Base-by-base conservation (phyloP, 1,284 basidiomycete species). In the Gastroboletus turbinatus region DNA sequence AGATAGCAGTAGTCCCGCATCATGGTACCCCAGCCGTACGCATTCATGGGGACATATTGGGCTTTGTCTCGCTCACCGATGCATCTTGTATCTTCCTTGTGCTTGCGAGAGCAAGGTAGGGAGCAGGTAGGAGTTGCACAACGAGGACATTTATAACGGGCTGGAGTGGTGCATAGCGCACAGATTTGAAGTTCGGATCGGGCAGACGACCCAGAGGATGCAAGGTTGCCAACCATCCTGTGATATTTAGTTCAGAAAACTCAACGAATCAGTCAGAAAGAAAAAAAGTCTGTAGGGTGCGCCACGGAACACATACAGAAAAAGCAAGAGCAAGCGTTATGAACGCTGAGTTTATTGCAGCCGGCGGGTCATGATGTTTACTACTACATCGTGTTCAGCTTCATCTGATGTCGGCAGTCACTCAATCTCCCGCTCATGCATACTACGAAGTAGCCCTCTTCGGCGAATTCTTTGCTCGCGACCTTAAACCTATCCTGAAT, bases 1-100 rank as follows among this genome's bases (percentile, higher is more conserved):
- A 96, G 76, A 68, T 86, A 94, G 19, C 80, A 79, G 70, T 93
- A 95, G 72, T 96, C 93, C 63, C 85, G 81, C 83, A 92, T 88
- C 83, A 95, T 85, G 21, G 82, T 79, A 13, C 90, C 89, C 79
- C 90, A 92, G 3, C 82, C 81, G 65, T 93, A 95, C 59, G 83
- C 67, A 58, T 90, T 92, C 82, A 94, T 86, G 5, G 87, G 83
- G 16, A 94, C 83, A 66, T 85, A 93, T 3, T 79, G 80, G 0
- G 78, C 83, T 62, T 86, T 87, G 73, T 94, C 81, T 50, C 92
- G 84, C 61, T 83, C 74, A 7, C 92, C 93, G 0, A 82, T 80
- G 69, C 92, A 95, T 16, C 77, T 78, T n/a, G 78, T 80, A 6
- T 67, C 59, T 5, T 73, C 60, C 70, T 94, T 95, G 75, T 95